A percentile compares a stretch with the other conserved stretches of the same genome.
Evolutionary conservation across 164 flowering plant species (phyloP).

Genomic region (Aristolochia fimbriata): DNA sequence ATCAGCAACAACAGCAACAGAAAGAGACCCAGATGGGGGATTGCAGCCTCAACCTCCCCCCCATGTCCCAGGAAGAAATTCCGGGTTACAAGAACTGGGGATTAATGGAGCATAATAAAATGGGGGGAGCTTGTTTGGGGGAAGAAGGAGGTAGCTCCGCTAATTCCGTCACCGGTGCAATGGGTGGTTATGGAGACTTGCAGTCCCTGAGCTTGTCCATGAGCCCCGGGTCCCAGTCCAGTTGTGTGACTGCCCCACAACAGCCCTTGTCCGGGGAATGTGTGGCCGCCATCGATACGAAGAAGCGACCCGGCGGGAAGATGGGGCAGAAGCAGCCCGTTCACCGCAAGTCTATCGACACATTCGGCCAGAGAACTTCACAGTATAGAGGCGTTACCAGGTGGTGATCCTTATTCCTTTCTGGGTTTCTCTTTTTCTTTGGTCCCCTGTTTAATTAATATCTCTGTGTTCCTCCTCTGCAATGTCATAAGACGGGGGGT

Average conservation of each 20-base stretch:
- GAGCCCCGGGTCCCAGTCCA: constrained; percentile 84
- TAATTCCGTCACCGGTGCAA: constrained; percentile 13
- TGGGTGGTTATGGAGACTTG: constrained; percentile 49
- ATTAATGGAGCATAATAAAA: constrained; percentile 30
- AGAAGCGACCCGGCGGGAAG: constrained; percentile 51
- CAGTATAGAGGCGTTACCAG: constrained; percentile 85
- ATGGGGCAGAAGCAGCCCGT: constrained; percentile 49
- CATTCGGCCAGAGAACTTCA: constrained; percentile 85
- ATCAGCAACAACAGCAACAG: constrained; percentile 12
- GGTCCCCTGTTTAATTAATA: neutral
- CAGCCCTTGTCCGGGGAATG: constrained; percentile 29
- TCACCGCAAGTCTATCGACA: constrained; percentile 74
- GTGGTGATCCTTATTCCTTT: constrained; percentile 16
- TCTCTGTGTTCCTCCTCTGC: neutral
- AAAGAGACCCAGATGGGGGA: constrained; percentile 24
- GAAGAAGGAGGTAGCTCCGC: constrained; percentile 27
- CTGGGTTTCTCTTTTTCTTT: neutral
- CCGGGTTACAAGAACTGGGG: constrained; percentile 42
- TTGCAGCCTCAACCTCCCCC: constrained; percentile 24
- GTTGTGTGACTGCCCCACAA: constrained; percentile 44
- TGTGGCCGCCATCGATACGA: constrained; percentile 33
- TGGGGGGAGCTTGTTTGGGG: constrained; percentile 14
- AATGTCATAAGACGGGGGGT: neutral
- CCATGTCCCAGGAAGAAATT: constrained; percentile 21
- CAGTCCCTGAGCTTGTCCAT: constrained; percentile 72